Evolutionary conservation across 2,329 filamentous ascomycete species (phyloP).

Genomic region (Fusarium algeriense): DNA sequence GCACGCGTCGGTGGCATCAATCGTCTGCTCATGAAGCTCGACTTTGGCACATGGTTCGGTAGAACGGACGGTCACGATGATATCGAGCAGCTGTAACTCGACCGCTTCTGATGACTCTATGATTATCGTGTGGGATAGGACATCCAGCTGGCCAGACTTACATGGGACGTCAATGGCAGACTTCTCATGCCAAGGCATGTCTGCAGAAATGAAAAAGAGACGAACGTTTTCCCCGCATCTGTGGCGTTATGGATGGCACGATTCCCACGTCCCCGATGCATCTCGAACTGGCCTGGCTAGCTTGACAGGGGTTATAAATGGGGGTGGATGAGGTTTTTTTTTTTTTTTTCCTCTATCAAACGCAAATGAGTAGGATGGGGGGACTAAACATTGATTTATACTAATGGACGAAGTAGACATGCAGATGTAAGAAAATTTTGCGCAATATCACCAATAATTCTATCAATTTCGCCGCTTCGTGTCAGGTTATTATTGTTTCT

Average conservation of each 20-base stretch:
- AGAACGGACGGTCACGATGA: conserved; percentile 45
- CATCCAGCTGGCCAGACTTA: conserved; percentile 12
- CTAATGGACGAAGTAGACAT: conserved; percentile 31
- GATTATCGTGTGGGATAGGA: not conserved
- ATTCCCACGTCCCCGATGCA: conserved; percentile 42
- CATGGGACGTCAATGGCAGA: conserved; percentile 4
- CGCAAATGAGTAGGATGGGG: not conserved
- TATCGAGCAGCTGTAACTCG: conserved; percentile 19
- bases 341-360: not conserved
- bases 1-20: conserved; percentile 84
- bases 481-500: conserved; percentile 43
- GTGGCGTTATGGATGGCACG: conserved; percentile 48
- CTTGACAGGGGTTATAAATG: conserved; percentile 25
- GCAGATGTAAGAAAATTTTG: conserved; percentile 17
- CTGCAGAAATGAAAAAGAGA: conserved; percentile 27
- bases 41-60: conserved; percentile 72
- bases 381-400: conserved; percentile 15
- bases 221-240: conserved; percentile 24
- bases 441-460: conserved; percentile 24
- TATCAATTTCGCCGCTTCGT: conserved; percentile 39
- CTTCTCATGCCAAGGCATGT: conserved; percentile 32
- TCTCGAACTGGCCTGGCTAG: conserved; percentile 32
- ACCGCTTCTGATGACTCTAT: conserved; percentile 18
- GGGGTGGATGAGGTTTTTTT: conserved; percentile 22
- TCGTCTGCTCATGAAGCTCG: conserved; percentile 89